These are phyloP conservation scores for Dactylorhiza incarnata DNA, from an alignment of 106 monocot species.

Conservation along the genomic window DNA sequence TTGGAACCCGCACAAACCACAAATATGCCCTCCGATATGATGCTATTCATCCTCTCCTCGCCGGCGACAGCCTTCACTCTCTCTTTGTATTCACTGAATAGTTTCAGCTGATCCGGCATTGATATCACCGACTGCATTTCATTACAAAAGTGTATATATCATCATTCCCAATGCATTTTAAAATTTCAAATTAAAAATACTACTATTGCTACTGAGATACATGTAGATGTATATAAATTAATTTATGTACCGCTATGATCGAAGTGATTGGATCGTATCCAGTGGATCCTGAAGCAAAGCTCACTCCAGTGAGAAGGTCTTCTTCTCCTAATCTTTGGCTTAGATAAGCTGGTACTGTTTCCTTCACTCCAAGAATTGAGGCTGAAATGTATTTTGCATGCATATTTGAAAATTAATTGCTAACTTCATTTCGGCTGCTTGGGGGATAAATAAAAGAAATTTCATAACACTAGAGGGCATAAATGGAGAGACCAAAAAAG, in stretches of 20 bases:
- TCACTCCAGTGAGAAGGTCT: slow-evolving; percentile 30
- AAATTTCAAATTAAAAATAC: no score
- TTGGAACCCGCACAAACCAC: slow-evolving; percentile 36
- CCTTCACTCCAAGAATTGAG: slow-evolving; percentile 18
- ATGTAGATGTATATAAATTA: no score
- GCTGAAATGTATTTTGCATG: neutral
- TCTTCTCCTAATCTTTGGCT: slow-evolving; percentile 6
- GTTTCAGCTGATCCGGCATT: slow-evolving; percentile 30
- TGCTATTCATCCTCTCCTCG: slow-evolving; percentile 19
- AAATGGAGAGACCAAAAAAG: no score
- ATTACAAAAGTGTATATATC: neutral
- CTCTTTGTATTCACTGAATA: slow-evolving; percentile 53
- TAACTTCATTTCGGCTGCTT: no score
- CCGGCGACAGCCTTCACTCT: slow-evolving; percentile 38
- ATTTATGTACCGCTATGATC: neutral
- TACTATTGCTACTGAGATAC: no score
- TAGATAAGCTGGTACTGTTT: slow-evolving; percentile 18
- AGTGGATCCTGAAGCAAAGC: slow-evolving; percentile 25
- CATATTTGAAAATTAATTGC: no score
- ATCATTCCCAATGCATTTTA: no score
- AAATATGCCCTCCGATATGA: slow-evolving; percentile 32
- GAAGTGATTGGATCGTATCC: slow-evolving; percentile 25
- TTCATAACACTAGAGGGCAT: no score
- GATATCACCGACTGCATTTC: slow-evolving; percentile 39
- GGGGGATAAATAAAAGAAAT: no score